Evolutionary conservation across 257 asterid genomes (phyloP), one percentile per base, ranked within the genome.

Genomic region (Nicotiana attenuata): DNA sequence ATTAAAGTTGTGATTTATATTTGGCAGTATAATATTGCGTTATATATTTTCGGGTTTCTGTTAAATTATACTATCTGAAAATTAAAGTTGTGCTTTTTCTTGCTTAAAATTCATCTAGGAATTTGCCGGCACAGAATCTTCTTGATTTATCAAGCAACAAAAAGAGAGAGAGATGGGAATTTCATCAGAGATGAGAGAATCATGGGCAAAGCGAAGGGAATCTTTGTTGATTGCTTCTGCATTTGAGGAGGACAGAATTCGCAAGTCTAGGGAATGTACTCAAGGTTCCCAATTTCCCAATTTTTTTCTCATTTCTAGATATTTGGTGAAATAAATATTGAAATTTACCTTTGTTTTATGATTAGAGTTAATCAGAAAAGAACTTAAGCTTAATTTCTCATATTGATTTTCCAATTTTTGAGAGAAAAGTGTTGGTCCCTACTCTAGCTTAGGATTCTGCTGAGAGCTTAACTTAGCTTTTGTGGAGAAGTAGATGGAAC

Each of bases 161-260:
- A 9, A 56, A 31, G 2, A 15, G 7, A 33, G 53, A 56, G 24
- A 78, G 14, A 83, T 81, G 88, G 87, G 87, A 66, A 82, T 71
- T 33, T 53, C 80, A 61, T 35, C 83, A 56, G 76, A 78, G 15
- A 76, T 82, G 83, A 82, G 15, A 22, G 61, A 81, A 55, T 22
- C 19, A 1, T 78, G 81, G 80, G 66, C 77, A 20, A 73, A 78
- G 7, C 60, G 77, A 61, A 81, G 81, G n/a, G 64, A 28, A 22
- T 80, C 88, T 56, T 80, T 86, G 6, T 82, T 78, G 86, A 84
- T 88, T 65, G 83, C 88, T 26, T 88, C 90, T 82, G 86, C 89
- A 10, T 31, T 50, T 16, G 91, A 88, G 66, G 89, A 86, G 45
- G 89, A 80, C 73, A 88, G 84, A 83, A 45, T 84, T 55, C 87